Base-by-base conservation (phyloP, 306 rosid genomes). In the Pachyrhizus erosus region DNA sequence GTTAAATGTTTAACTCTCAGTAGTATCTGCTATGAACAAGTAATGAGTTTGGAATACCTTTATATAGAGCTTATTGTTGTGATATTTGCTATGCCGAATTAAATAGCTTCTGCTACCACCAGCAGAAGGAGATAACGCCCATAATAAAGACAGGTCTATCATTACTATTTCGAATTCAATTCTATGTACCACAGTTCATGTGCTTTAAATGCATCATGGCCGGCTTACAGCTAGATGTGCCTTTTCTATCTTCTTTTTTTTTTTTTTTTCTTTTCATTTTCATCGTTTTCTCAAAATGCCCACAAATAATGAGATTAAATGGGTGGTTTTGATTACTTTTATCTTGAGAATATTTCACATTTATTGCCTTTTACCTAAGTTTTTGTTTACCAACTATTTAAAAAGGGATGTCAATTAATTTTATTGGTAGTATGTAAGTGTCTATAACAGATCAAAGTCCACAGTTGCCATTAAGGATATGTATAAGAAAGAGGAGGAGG, bases 71-170 rank as follows among this genome's bases (percentile, higher is more conserved):
- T 67, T 39, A 31, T 58, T 45, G 48, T 24, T 80, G 83, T 18
- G 71, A 49, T 81, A n/a, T 80, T 81, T 72, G 67, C 24, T 70
- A 40, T 71, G 26, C 21, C 0, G 54, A 67, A 87, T 84, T 87
- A 29, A 87, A 77, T 84, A 10, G 8, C 52, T 67, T 73, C 70
- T 77, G 40, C 87, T 84, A 81, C 87, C 89, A 52, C 82, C 51
- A 14, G 9, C 54, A 10, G 46, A 48, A 39, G 55, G 10, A 54
- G 29, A 73, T 31, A 77, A 24, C 57, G 40, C 17, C 37, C 66
- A 5, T 81, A 80, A 20, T 80, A 21, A 74, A 69, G 70, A 49
- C 43, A 70, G 23, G 20, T 26, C 23, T 34, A 18, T 39, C 49
- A 14, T 70, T 71, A 51, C 31, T 42, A 39, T 37, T 37, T 57